These are phyloP conservation scores for Lasiodiplodia theobromae DNA, from an alignment of 2,329 filamentous ascomycete species.

Conservation along the genomic window DNA sequence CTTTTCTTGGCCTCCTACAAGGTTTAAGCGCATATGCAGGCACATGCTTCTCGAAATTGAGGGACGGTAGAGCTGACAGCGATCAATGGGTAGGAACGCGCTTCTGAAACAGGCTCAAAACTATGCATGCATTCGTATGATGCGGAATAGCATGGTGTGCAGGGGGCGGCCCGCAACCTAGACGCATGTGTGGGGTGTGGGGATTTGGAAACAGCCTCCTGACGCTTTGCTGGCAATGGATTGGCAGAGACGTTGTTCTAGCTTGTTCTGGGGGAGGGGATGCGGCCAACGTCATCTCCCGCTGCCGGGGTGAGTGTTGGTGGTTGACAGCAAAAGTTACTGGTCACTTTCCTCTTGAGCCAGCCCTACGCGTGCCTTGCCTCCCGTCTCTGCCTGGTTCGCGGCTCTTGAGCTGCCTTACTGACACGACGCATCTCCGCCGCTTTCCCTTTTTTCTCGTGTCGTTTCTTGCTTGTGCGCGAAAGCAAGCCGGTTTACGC, in stretches of 20 bases:
- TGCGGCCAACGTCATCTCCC: conserved; percentile 1
- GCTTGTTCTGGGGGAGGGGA: background rate
- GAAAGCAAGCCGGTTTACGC: background rate
- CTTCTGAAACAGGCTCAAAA: conserved; percentile 2
- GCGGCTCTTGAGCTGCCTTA: background rate
- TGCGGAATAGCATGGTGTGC: background rate
- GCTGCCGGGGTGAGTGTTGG: background rate
- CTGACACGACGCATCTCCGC: background rate
- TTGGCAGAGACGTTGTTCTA: background rate
- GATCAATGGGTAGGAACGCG: background rate
- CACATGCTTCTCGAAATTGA: background rate
- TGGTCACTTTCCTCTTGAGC: conserved; percentile 1
- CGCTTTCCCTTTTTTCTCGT: background rate
- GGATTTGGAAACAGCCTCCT: background rate
- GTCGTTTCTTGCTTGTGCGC: background rate
- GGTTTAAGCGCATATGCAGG: background rate
- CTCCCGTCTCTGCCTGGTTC: background rate
- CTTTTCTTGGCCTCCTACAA: background rate
- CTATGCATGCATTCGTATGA: conserved; percentile 1
- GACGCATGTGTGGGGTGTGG: background rate
- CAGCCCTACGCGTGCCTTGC: background rate
- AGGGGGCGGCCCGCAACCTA: conserved; percentile 21
- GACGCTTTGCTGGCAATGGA: background rate
- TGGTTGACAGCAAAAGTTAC: background rate
- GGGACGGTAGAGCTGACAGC: background rate